Evolutionary conservation across 352 stramenopile genomes (phyloP).

Genomic region (Phytophthora gonapodyides): DNA sequence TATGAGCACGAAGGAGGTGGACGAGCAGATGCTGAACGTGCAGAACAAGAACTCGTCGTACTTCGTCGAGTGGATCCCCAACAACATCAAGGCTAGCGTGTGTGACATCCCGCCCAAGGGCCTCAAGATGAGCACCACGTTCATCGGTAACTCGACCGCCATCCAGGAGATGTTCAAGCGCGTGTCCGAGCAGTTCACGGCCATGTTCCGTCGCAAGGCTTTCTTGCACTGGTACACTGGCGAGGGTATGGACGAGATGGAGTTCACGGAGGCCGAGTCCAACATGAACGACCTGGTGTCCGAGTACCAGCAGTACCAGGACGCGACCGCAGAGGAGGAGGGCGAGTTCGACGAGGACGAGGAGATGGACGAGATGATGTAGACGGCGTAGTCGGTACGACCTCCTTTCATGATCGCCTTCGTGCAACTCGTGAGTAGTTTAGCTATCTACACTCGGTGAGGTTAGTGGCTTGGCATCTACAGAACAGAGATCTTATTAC

Average conservation of each 20-base stretch:
- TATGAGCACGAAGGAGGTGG: conserved; percentile 99
- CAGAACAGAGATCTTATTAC: conserved; percentile 67
- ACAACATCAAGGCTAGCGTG: conserved; percentile 99
- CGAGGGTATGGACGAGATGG: conserved; percentile 99
- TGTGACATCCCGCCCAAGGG: conserved; percentile 99
- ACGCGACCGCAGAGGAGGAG: conserved; percentile 98
- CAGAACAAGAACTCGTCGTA: conserved; percentile 99
- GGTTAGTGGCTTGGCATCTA: conserved; percentile 58
- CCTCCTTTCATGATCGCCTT: conserved; percentile 44
- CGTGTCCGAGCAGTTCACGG: conserved; percentile 99
- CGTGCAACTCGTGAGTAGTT: conserved; percentile 52
- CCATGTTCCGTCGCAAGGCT: conserved; percentile 99
- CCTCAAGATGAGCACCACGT: conserved; percentile 98
- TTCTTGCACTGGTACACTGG: conserved; percentile 99
- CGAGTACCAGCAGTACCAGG: conserved; percentile 99
- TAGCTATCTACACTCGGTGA: conserved; percentile 66
- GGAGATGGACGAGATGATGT: conserved; percentile 95
- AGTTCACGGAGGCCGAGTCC: conserved; percentile 99
- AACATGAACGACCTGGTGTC: conserved; percentile 99
- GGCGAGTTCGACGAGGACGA: conserved; percentile 97
- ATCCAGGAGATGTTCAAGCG: conserved; percentile 99
- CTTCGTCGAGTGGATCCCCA: conserved; percentile 99
- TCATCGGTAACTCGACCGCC: conserved; percentile 99
- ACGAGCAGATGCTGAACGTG: conserved; percentile 99
- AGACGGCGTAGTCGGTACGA: conserved; percentile 53